Base-by-base conservation (phyloP, 2,329 filamentous ascomycete genomes). In the Stagonosporopsis cucurbitacearum region DNA sequence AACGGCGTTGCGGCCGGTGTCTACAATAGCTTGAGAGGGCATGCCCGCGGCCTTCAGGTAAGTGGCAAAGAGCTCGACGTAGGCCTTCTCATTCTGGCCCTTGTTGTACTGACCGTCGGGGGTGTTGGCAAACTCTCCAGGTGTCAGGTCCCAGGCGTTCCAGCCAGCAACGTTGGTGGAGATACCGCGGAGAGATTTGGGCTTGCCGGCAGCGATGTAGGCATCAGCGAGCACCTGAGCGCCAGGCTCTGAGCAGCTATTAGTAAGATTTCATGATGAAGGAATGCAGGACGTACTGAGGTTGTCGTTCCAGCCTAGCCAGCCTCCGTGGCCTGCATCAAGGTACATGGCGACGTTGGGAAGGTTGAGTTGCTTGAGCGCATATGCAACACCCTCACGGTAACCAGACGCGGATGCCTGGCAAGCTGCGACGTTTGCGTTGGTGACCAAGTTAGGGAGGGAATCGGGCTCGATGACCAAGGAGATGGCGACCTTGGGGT, bases 301-400 rank as follows among this genome's bases (percentile, higher is more conserved):
- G 76, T 88, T 88, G 67, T 83, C 85, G 49, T 82, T 75, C 85
- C 85, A 88, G 70, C 86, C 86, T 47, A 88, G 79, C 86, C 86
- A 88, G 64, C 86, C 85, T 44, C 83, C 85, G 73, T 88, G 86
- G 61, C 84, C 86, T 20, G 85, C 85, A 66, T 88, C 86, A 37
- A 88, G 73, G 72, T 88, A 88, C 83, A 86, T 84, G 62, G 82
- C 77, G 32, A 88, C 84, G 71, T 88, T 88, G 65, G 82, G 80
- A 32, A 88, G 74, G 75, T 87, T 86, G 62, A 88, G 77, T 54
- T 79, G 75, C 65, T 80, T 78, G 51, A 87, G 72, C 4, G 85
- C 86, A 68, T 88, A 88, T 22, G 82, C 79, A 33, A 84, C 80
- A 65, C 83, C 81, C 30, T 83, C 80, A 59, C 81, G 79, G 76